Evolutionary conservation across 2,329 filamentous ascomycete species (phyloP).

Genomic region (Apiospora saccharicola): DNA sequence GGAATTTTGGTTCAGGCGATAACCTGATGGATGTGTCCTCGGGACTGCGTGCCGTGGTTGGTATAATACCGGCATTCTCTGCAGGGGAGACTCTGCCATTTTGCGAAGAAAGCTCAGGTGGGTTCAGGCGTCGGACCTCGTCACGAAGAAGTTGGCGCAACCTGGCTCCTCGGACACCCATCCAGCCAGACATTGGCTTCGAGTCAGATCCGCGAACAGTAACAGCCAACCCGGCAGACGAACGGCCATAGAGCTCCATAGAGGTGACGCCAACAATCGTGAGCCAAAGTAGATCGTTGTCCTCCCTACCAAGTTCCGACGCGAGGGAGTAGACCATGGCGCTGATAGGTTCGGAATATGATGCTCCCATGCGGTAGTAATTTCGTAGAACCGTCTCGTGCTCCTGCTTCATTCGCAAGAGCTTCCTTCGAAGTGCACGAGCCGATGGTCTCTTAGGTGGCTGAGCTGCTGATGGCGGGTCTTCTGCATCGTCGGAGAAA

Average conservation of each 20-base stretch:
- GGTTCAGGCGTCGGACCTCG: constrained; percentile 92
- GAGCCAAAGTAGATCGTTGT: constrained; percentile 95
- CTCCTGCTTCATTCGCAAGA: constrained; percentile 78
- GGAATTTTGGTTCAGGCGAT: constrained; percentile 91
- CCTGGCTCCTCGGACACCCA: constrained; percentile 80
- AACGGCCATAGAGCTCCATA: constrained; percentile 88
- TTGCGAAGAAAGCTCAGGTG: constrained; percentile 66
- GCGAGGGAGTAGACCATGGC: constrained; percentile 94
- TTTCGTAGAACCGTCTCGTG: constrained; percentile 78
- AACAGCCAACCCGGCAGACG: constrained; percentile 78
- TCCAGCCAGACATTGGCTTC: constrained; percentile 73
- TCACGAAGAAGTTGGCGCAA: constrained; percentile 88
- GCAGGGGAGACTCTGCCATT: constrained; percentile 65
- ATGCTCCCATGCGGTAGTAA: constrained; percentile 88
- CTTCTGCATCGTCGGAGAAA: constrained; percentile 56
- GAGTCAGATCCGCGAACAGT: constrained; percentile 62
- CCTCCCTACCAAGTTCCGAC: constrained; percentile 92
- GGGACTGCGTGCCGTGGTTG: constrained; percentile 85
- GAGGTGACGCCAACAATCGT: constrained; percentile 95
- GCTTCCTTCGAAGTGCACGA: constrained; percentile 72
- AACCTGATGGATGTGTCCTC: constrained; percentile 92
- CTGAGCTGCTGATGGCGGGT: constrained; percentile 66
- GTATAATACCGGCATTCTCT: constrained; percentile 82
- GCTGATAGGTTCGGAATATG: constrained; percentile 93
- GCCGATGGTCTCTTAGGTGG: constrained; percentile 71